Conservation (phyloP, 257 asterid species). For the Nicotiana tabacum region DNA sequence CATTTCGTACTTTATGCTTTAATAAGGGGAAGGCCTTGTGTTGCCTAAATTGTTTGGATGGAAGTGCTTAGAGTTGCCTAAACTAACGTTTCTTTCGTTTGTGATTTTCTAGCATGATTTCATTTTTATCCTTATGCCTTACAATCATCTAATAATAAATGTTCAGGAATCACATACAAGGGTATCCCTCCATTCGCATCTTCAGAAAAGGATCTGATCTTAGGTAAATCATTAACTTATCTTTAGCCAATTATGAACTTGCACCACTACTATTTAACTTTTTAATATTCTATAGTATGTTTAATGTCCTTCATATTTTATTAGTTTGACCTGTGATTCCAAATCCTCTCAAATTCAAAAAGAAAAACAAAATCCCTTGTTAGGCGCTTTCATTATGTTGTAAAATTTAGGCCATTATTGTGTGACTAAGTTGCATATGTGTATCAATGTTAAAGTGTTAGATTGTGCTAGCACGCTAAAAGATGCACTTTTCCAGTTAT, state of each 20-base stretch:
- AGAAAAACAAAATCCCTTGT: background rate
- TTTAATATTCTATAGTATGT: background rate
- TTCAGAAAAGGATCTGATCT: slow-evolving; percentile 88
- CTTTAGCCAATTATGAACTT: background rate
- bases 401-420: background rate
- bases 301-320: background rate
- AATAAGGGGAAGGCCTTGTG: background rate
- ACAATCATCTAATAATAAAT: slow-evolving; percentile 15
- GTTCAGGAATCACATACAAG: slow-evolving; percentile 91
- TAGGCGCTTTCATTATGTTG: background rate
- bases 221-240: slow-evolving; percentile 36
- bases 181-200: slow-evolving; percentile 91
- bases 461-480: background rate
- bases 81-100: background rate
- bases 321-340: background rate
- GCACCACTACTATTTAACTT: background rate
- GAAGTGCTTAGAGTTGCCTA: background rate
- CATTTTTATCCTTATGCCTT: slow-evolving; percentile 13
- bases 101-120: slow-evolving; percentile 13
- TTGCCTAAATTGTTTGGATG: background rate
- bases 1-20: background rate
- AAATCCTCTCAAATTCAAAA: background rate
- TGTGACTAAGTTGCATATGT: background rate
- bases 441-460: background rate
- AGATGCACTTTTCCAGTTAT: background rate